Base-by-base conservation (phyloP, 2,329 filamentous ascomycete species). In the Trichothecium roseum region DNA sequence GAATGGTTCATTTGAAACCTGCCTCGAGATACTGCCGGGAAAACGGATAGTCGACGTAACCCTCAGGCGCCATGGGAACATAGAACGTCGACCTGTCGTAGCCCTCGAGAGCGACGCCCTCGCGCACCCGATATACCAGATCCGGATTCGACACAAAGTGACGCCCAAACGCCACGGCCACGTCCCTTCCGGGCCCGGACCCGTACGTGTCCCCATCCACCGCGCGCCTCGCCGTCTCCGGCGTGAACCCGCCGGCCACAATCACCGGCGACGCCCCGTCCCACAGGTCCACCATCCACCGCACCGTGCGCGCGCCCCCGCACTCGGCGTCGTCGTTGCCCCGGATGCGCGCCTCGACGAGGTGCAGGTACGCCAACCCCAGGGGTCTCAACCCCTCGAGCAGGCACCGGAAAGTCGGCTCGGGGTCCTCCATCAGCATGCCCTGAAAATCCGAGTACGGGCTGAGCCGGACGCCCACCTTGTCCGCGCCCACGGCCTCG, bases 401-500 rank as follows among this genome's bases (percentile, higher is more conserved):
- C 6, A 74, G 53, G 40, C 64, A 52, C 2, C 59, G 55, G 66
- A 68, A 74, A 0, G 68, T 72, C 46, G 72, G 66, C n/a, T 73
- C 40, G 2, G 68, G 56, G 51, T 74, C 59, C 42, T 63, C 60
- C 5, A 66, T 59, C 14, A 64, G 60, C 4, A 63, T 55, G 39
- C 71, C 65, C 36, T 74, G 72, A 44, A 66, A 74, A 3, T 68
- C 44, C 3, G 67, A 65, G 40, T 68, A 69, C 0, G 65, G 67
- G 1, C 60, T 58, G 10, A 70, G 50, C 4, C 67, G 56, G 27
- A 70, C 63, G 3, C 59, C 54, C 20, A 67, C 28, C 30, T 60
- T 64, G 3, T 67, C 56, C 14, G 63, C 50, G 3, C 69, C 68
- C 3, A 72, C 50, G 0, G 58, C 55, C 27, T 54, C 45, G 0